Base-by-base conservation (phyloP, 345 rosid genomes). In the Eucalyptus decipiens region DNA sequence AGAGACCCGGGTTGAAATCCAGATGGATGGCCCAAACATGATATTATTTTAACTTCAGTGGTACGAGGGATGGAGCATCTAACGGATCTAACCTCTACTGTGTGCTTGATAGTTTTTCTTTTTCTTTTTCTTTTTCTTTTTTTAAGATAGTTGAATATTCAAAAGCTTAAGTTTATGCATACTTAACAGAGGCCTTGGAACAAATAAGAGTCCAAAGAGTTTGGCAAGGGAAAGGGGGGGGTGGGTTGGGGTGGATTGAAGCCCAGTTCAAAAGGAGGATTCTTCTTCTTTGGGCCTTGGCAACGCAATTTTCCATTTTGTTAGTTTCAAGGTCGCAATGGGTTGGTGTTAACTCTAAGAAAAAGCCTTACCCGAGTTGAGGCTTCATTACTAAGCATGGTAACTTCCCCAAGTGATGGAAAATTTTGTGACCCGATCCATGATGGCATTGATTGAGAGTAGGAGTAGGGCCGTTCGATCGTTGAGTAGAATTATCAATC, bases 271-370 rank as follows among this genome's bases (percentile, higher is more conserved):
- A 49, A 49, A 14, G 50, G 50, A 49, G 50, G 50, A 49, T 49
- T 49, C 5, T 49, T 49, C 0, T 49, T 49, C 50, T 49, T 13
- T 49, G 50, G 50, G 50, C 50, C 50, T 49, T 49, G 50, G 50
- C 50, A 49, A 49, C 50, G 6, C 50, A 14, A 49, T 49, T 5
- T 49, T 49, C 2, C 50, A 49, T 13, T 49, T 49, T 49, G 50
- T 14, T 49, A 5, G 17, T 49, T 49, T 49, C 17, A 49, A 49
- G 17, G 17, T 49, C 0, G 50, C 50, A 49, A 49, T 5, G 6
- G 6, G 17, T 49, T 1, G 51, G 3, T 1, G 17, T 13, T 14
- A 49, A 49, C 0, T 18, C 23, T 51, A 3, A 3, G 65, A 58
- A 58, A 58, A 10, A 60, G 67, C 67, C 67, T 60, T 60, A 60